Conservation (phyloP, 2,329 filamentous ascomycete genomes). For the Reticulascus tulasneorum region DNA sequence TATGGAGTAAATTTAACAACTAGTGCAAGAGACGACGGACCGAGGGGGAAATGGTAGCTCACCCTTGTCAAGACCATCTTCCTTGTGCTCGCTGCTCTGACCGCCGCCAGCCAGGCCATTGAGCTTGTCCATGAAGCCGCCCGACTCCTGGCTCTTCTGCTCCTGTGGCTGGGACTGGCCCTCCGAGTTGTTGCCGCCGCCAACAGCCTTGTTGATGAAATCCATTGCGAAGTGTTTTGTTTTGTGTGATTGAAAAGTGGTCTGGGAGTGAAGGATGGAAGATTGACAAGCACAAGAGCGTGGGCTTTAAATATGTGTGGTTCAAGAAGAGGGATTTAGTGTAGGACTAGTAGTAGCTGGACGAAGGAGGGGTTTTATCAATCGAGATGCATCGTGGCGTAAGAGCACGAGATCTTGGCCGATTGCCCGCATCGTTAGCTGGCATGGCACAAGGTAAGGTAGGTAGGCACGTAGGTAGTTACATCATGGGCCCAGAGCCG, state of each 20-base stretch:
- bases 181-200: conserved; percentile 31
- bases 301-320: too few relatives aligned
- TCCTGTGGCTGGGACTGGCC: conserved; percentile 25
- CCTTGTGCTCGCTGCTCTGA: conserved; percentile 71
- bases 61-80: conserved; percentile 82
- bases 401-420: conserved; percentile 1
- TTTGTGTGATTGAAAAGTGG: background rate
- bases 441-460: too few relatives aligned
- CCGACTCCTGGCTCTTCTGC: conserved; percentile 30
- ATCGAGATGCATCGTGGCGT: conserved; percentile 8
- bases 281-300: too few relatives aligned
- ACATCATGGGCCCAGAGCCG: too few relatives aligned
- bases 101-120: conserved; percentile 72
- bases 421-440: background rate
- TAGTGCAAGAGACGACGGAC: too few relatives aligned
- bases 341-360: too few relatives aligned
- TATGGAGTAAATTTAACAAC: conserved; percentile 27
- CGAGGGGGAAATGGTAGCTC: background rate
- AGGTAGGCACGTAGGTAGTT: too few relatives aligned
- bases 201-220: conserved; percentile 48
- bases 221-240: conserved; percentile 40
- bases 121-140: conserved; percentile 65
- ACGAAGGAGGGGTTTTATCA: too few relatives aligned
- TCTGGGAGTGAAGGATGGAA: background rate
- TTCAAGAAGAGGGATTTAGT: too few relatives aligned